Evolutionary conservation across 805 yeast species (phyloP).

Genomic region (Candida nemodendra): DNA sequence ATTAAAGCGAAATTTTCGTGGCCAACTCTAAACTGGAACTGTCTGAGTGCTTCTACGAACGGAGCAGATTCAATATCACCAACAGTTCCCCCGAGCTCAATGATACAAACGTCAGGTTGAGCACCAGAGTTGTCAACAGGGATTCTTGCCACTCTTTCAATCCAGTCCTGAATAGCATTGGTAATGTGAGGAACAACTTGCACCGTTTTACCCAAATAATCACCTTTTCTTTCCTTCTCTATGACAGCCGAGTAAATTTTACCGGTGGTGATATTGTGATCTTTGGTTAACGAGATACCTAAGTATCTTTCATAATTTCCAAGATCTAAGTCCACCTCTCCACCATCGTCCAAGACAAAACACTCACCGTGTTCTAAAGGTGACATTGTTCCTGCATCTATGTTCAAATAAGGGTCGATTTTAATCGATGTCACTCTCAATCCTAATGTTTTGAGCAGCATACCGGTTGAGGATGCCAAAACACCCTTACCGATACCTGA

Average conservation of each 20-base stretch:
- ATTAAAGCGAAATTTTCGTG: conserved; percentile 89
- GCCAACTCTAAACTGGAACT: conserved; percentile 97
- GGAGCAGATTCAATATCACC: conserved; percentile 99
- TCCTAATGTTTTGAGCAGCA: conserved; percentile 89
- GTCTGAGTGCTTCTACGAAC: conserved; percentile 97
- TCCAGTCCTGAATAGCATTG: conserved; percentile 97
- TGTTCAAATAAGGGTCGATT: conserved; percentile 98
- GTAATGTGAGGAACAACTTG: conserved; percentile 99
- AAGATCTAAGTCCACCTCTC: conserved; percentile 96
- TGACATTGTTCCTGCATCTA: conserved; percentile 99
- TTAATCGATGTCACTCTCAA: conserved; percentile 94
- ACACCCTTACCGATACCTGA: conserved; percentile 99
- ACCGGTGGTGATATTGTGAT: conserved; percentile 98
- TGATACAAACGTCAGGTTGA: conserved; percentile 94
- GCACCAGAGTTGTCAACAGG: conserved; percentile 90
- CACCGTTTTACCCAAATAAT: conserved; percentile 97
- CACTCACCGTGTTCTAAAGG: conserved; percentile 99
- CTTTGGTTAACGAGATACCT: conserved; percentile 86
- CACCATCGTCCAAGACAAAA: conserved; percentile 97
- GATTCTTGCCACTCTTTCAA: conserved; percentile 83
- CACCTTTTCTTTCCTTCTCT: conserved; percentile 93
- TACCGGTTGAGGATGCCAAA: conserved; percentile 94
- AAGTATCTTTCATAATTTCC: conserved; percentile 98
- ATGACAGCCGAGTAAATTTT: conserved; percentile 93
- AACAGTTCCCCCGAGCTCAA: conserved; percentile 98